Conservation (phyloP, 805 yeast genomes). For the Yarrowia yakushimensis region DNA sequence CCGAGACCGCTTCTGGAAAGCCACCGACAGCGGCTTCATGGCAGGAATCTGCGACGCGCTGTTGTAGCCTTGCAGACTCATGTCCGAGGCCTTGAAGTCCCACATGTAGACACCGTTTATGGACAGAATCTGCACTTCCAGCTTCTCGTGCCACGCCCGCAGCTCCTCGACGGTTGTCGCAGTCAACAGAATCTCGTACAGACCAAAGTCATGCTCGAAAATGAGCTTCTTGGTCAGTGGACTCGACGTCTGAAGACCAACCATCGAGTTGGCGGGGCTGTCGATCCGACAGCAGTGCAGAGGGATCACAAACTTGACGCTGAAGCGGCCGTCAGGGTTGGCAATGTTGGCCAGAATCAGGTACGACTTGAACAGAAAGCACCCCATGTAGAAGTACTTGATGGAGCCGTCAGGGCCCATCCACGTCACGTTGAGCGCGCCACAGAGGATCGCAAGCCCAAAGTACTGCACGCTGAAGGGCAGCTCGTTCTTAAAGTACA, state of each 20-base stretch:
- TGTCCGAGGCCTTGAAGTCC: conserved; percentile 14
- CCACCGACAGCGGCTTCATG: conserved; percentile 11
- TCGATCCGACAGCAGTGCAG: conserved; percentile 19
- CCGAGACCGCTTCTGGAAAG: conserved; percentile 1
- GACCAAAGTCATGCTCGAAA: conserved; percentile 24
- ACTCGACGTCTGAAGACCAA: conserved; percentile 7
- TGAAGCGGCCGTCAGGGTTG: conserved; percentile 6
- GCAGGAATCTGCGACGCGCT: conserved; percentile 1
- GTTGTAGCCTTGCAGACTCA: conserved; percentile 22
- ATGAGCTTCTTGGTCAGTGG: conserved; percentile 10
- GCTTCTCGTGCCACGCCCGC: conserved; percentile 15
- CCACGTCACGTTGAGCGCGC: conserved; percentile 20
- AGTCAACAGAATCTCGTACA: conserved; percentile 15
- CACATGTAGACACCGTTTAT: conserved; percentile 16
- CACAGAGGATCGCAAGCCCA: conserved; percentile 21
- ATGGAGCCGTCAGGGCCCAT: neutral
- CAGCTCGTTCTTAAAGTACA: conserved; percentile 1
- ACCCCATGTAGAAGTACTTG: conserved; percentile 20
- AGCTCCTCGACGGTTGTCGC: conserved; percentile 11
- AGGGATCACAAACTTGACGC: conserved; percentile 20
- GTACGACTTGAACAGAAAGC: conserved; percentile 23
- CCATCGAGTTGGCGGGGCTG: neutral
- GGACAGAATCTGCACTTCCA: conserved; percentile 21
- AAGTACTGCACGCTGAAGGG: conserved; percentile 18
- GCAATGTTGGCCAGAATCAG: conserved; percentile 7